Conservation (phyloP, 2,329 filamentous ascomycete species). For the Mycosphaerella arachidis region DNA sequence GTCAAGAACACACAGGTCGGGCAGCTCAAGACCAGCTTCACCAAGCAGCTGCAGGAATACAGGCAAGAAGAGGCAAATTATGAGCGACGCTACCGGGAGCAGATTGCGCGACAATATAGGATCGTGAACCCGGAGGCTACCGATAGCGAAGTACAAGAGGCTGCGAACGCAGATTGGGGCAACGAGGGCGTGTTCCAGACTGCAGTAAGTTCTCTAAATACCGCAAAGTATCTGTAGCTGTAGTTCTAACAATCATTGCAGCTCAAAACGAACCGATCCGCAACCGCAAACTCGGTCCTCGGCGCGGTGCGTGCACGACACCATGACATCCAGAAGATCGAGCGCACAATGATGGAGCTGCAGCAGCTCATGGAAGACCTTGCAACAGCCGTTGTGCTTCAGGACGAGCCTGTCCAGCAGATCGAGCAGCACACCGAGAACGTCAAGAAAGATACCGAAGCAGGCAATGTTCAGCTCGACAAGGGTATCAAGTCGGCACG, state of each 20-base stretch:
- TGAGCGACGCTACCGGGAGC: conserved; percentile 66
- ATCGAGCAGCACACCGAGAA: conserved; percentile 63
- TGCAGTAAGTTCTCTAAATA: conserved; percentile 55
- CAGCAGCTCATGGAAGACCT: conserved; percentile 68
- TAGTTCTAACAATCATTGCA: conserved; percentile 33
- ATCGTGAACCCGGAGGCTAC: conserved; percentile 69
- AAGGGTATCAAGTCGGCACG: conserved; percentile 64
- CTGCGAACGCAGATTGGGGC: conserved; percentile 66
- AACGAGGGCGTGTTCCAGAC: conserved; percentile 78
- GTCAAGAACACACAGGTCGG: conserved; percentile 67
- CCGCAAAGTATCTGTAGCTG: background rate
- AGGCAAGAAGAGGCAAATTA: conserved; percentile 68
- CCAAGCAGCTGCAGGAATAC: conserved; percentile 66
- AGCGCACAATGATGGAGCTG: conserved; percentile 68
- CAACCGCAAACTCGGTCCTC: conserved; percentile 67
- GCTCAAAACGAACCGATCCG: conserved; percentile 70
- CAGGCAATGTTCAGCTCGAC: conserved; percentile 65
- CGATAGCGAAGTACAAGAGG: conserved; percentile 66
- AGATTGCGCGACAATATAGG: conserved; percentile 73
- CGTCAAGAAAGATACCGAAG: conserved; percentile 62
- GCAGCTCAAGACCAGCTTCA: conserved; percentile 67
- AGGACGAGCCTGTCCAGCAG: conserved; percentile 60
- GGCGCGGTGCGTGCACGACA: conserved; percentile 77
- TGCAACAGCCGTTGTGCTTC: conserved; percentile 67
- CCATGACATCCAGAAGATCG: conserved; percentile 77